Evolutionary conservation across 768 basidiomycete genomes (phyloP), one percentile per base, ranked within the genome.

Genomic region (Leccinum rimulosum): DNA sequence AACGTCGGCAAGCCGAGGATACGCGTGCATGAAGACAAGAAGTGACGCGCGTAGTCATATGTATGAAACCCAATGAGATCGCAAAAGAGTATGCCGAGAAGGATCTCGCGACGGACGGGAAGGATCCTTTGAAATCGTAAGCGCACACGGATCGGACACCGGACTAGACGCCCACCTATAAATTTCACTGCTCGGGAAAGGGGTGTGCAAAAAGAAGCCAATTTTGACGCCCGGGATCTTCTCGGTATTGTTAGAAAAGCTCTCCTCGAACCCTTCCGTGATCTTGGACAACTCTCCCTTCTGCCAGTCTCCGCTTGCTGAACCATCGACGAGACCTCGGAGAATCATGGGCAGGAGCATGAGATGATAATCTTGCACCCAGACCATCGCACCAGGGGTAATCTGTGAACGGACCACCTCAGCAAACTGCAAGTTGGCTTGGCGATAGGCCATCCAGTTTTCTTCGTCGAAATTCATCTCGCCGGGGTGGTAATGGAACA

Each of bases 381-480:
- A 98, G 43, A 99, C 93, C 87, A 98, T 95, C 56, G 95, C 85
- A 19, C 92, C 93, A 2, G 91, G 87, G 6, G 81, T 83, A 56
- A 94, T 79, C 71, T 94, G 90, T 50, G 81, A 79, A 61, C 84
- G 82, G 58, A 98, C 91, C 22, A 82, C 91, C 73, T 98, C 90
- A 1, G 97, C 96, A 68, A 99, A 99, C 64, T 86, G 82, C 77
- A 95, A 79, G 74, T 98, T 99, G 50, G 96, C 96, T 74, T 97
- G 94, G 38, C 97, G 87, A 75, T 98, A 99, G 14, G 94, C 97
- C 55, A 88, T 85, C 97, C 97, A 99, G 73, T 98, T 93, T 71
- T 92, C 92, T 77, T 97, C 94, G 74, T 98, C 96, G 70, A 99
- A 99, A 76, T 94, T 96, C 95, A 99, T 98, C 78, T 98, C 97